Percentiles rank a stretch among this genome's conserved stretches.
Conservation (phyloP, 352 stramenopile species). For the Phytophthora brassicae region DNA sequence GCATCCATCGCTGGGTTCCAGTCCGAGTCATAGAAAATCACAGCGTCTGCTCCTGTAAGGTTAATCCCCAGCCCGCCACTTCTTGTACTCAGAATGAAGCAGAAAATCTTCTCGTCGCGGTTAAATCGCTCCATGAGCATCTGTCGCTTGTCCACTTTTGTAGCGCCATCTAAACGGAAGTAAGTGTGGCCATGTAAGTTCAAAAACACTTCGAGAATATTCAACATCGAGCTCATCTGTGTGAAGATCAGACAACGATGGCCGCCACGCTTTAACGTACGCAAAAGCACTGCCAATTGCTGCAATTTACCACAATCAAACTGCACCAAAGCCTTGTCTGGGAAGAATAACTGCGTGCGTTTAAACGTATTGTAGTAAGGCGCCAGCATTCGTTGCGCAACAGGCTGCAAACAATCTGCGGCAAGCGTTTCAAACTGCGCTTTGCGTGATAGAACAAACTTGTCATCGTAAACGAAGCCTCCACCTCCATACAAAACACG, state of each 20-base stretch:
- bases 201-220: conserved; percentile 98
- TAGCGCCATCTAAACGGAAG: conserved; percentile 97
- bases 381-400: conserved; percentile 42
- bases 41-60: conserved; percentile 96
- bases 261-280: conserved; percentile 93
- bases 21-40: conserved; percentile 93
- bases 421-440: conserved; percentile 24
- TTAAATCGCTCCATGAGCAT: conserved; percentile 99
- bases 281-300: conserved; percentile 89
- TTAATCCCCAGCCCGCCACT: conserved; percentile 98
- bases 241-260: conserved; percentile 96
- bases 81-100: conserved; percentile 98
- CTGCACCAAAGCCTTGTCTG: conserved; percentile 97
- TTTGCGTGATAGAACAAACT: conserved; percentile 49
- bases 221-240: conserved; percentile 99
- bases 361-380: conserved; percentile 68
- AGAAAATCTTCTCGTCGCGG: conserved; percentile 96
- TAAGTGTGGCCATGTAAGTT: conserved; percentile 98
- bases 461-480: conserved; percentile 40
- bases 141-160: conserved; percentile 95
- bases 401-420: conserved; percentile 17
- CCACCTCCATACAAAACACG: conserved; percentile 41
- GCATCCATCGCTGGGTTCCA: conserved; percentile 95
- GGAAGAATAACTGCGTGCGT: conserved; percentile 93
- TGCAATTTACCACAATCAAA: conserved; percentile 97